A percentile compares a stretch with the other conserved stretches of the same genome.
Conservation (phyloP, 106 monocot species). For the Vanilla planifolia region DNA sequence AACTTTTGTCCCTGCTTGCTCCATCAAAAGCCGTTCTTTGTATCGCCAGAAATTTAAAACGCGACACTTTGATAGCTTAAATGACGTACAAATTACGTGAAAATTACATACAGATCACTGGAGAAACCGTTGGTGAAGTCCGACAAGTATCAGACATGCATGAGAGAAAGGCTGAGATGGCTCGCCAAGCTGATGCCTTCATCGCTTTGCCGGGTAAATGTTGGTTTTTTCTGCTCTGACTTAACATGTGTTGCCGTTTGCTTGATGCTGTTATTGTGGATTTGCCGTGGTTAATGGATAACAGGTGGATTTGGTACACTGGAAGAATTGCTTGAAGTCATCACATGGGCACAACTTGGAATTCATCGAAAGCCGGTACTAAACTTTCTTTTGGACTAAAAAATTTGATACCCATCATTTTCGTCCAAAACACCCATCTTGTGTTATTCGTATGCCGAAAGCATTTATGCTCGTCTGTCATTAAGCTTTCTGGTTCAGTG, state of each 20-base stretch:
- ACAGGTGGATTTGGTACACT: constrained; percentile 79
- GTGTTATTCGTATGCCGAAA: background rate
- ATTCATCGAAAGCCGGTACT: constrained; percentile 74
- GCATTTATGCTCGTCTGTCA: background rate
- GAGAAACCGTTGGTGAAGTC: constrained; percentile 60
- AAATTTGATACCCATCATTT: too few relatives aligned
- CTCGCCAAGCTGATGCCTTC: constrained; percentile 76
- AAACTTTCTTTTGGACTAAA: background rate
- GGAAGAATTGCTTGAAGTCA: constrained; percentile 59
- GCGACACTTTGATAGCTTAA: too few relatives aligned
- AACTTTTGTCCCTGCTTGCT: too few relatives aligned
- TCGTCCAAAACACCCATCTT: background rate
- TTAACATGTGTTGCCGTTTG: background rate
- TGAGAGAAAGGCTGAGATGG: constrained; percentile 77
- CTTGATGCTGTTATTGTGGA: background rate
- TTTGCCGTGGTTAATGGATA: background rate
- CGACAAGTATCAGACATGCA: constrained; percentile 72
- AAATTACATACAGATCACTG: constrained; percentile 37
- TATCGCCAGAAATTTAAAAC: too few relatives aligned
- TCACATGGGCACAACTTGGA: constrained; percentile 75
- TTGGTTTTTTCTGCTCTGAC: background rate
- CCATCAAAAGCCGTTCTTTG: too few relatives aligned
- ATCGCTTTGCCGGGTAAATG: constrained; percentile 74
- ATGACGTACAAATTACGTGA: too few relatives aligned
- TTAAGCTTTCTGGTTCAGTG: background rate